Evolutionary conservation across 2,329 filamentous ascomycete genomes (phyloP), one percentile per base, ranked within the genome.

Genomic region (Verticillium nonalfalfae): DNA sequence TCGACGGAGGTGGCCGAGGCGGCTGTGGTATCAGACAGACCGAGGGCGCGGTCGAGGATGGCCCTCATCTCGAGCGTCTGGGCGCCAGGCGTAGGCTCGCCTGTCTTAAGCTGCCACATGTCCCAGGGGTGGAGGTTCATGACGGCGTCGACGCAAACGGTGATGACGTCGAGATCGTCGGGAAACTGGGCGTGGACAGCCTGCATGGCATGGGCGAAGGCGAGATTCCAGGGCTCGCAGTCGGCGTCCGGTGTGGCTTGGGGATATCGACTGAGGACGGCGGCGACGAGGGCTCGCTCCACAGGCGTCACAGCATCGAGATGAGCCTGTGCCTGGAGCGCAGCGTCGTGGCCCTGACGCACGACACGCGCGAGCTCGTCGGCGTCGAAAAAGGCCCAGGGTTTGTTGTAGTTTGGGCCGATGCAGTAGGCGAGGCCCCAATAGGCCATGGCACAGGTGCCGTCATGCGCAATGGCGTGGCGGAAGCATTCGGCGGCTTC

Each of bases 341-440:
- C 76, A 0, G 82, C 81, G 14, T 70, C 61, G 60, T 80, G 76
- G 4, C 83, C 83, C 35, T 76, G 75, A 50, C 74, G 69, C 7
- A 89, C 75, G 0, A 79, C 82, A 0, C 68, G 72, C 11, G 77
- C 72, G 4, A 88, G 75, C 65, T 93, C 90, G 0, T 78, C 73
- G 1, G 79, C 73, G 60, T 89, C 88, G 65, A 93, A 91, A 31
- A 85, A 79, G 34, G 85, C 82, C 90, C 90, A 93, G 0, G 90
- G 86, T 68, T 93, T 91, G 75, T 93, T 85, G 72, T 87, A 87
- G 69, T 94, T 93, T 3, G 90, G 90, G 0, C 90, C 90, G 0
- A 90, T 75, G 1, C 87, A 79, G 70, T 90, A 93, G 0, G 90
- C 86, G 4, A 90, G 74, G 0, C 88, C 88, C 88, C 88, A 91